Evolutionary conservation across 129 eudicot species (phyloP).

Genomic region (Calendula officinalis): DNA sequence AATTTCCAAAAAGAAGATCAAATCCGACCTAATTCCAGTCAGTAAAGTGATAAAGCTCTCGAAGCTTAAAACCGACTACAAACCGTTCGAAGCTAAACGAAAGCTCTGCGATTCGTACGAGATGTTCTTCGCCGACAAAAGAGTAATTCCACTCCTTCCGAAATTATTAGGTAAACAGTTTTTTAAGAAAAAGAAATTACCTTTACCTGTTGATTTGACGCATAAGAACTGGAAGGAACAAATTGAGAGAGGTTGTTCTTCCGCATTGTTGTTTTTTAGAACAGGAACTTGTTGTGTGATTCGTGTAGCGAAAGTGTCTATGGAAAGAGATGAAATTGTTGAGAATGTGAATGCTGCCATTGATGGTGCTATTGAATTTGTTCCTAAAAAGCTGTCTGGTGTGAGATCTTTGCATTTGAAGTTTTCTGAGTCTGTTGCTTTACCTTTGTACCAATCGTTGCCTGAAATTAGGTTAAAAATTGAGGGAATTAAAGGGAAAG

Average conservation of each 20-base stretch:
- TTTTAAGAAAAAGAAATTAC: slow-evolving; percentile 76
- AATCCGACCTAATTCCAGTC: slow-evolving; percentile 38
- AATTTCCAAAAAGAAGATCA: slow-evolving; percentile 51
- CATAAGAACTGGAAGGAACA: slow-evolving; percentile 72
- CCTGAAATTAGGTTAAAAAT: slow-evolving; percentile 72
- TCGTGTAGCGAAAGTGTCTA: slow-evolving; percentile 52
- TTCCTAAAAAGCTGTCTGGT: slow-evolving; percentile 59
- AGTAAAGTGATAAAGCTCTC: slow-evolving; percentile 60
- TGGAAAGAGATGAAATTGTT: slow-evolving; percentile 60
- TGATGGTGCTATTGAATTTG: slow-evolving; percentile 45
- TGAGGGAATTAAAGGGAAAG: slow-evolving; percentile 28
- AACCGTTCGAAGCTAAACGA: slow-evolving; percentile 60
- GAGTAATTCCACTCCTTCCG: slow-evolving; percentile 63
- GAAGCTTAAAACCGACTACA: slow-evolving; percentile 66
- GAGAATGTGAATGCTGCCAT: slow-evolving; percentile 66
- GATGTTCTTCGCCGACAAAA: slow-evolving; percentile 72
- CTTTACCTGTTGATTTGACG: slow-evolving; percentile 58
- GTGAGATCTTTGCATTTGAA: slow-evolving; percentile 81
- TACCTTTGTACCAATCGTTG: slow-evolving; percentile 77
- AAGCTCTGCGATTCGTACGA: slow-evolving; percentile 77
- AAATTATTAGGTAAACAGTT: slow-evolving; percentile 63
- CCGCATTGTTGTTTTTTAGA: slow-evolving; percentile 50
- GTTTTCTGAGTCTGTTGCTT: slow-evolving; percentile 68
- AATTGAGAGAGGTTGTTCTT: slow-evolving; percentile 52
- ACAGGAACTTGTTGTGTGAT: slow-evolving; percentile 81